Base-by-base conservation (phyloP, 192 early-diverging fungal genomes). In the Pilaira anomala region DNA sequence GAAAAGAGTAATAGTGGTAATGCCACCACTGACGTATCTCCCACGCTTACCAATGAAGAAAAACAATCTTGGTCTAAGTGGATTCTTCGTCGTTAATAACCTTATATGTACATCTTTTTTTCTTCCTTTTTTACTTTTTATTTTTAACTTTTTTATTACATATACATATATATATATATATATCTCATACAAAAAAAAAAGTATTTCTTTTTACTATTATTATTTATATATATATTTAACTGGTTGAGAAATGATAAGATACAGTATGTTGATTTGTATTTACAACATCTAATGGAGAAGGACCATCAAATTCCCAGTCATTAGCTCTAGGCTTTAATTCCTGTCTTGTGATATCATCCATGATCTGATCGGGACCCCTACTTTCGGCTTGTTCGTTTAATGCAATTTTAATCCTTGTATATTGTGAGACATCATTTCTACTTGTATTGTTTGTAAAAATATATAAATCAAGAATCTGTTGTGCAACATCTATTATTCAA, bases 391-490 rank as follows among this genome's bases (percentile, higher is more conserved):
- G 68, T 50, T 83, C 74, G 58, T 83, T 77, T 56, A 83, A 44
- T 50, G 60, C 66, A 57, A 83, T 83, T 29, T 83, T 79, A 26
- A 79, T 75, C 18, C 52, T 66, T 26, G 76, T 79, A 49, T 76
- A 83, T 18, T 57, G 56, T 19, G 65, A 59, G 30, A 67, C 57
- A 41, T 70, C 63, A 18, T 62, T 58, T 29, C 76, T 72, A 29
- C 61, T 67, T 5, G 65, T 51, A 28, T 51, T 24, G 13, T 65
- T 65, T 7, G 67, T 73, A 67, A 70, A 66, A 50, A 79, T 80
- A 45, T 78, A 74, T 6, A 78, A 52, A 51, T 83, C 80, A 11
- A 82, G 63, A 59, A 82, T 82, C 57, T 79, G 76, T 25, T 80
- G 78, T 29, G 76, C 72, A 42, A 79, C 76, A 53, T 82, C 80